Conservation (phyloP, 306 rosid genomes). For the Prunus persica region Prunus_persica_NCBIv2 NC_034012.1:15501501-15502000, state of each 20-base stretch:
- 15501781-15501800: constrained; percentile 61
- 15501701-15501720: constrained; percentile 49
- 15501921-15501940: constrained; percentile 56
- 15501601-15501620: constrained; percentile 66
- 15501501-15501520: constrained; percentile 31
- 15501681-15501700: constrained; percentile 44
- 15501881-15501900: constrained; percentile 61
- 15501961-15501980: constrained; percentile 53
- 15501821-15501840: constrained; percentile 39
- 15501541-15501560: constrained; percentile 52
- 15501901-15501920: constrained; percentile 54
- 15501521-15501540: constrained; percentile 80
- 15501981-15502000: constrained; percentile 48
- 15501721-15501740: constrained; percentile 50
- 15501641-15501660: constrained; percentile 44
- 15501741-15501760: constrained; percentile 74
- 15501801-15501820: constrained; percentile 46
- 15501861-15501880: constrained; percentile 61
- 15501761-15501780: constrained; percentile 56
- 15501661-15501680: constrained; percentile 63
- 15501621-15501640: constrained; percentile 46
- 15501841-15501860: constrained; percentile 55
- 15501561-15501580: constrained; percentile 40
- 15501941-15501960: constrained; percentile 55
- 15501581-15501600: constrained; percentile 64